These are phyloP conservation scores for Dictyostelium citrinum DNA, from an alignment of 78 protist genomes.

Conservation along the genomic window DNA sequence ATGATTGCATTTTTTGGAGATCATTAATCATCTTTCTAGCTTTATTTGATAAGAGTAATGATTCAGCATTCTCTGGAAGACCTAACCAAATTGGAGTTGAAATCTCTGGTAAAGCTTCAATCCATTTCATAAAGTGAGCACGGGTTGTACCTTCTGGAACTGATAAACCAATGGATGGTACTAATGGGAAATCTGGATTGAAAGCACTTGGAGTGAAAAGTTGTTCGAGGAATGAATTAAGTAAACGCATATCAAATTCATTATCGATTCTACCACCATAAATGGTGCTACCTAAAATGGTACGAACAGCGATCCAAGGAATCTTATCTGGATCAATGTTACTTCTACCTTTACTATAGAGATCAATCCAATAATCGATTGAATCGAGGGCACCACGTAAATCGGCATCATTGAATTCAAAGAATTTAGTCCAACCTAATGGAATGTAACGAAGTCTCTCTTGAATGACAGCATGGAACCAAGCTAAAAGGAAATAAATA, in stretches of 20 bases:
- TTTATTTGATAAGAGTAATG: constrained; percentile 70
- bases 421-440: constrained; percentile 95
- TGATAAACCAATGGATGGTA: constrained; percentile 14
- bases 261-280: constrained; percentile 97
- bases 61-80: constrained; percentile 89
- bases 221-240: constrained; percentile 84
- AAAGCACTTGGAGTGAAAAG: constrained; percentile 80
- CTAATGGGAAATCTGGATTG: constrained; percentile 67
- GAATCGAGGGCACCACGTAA: constrained; percentile 89
- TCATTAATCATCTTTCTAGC: constrained; percentile 24
- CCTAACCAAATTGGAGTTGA: constrained; percentile 94
- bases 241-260: constrained; percentile 91
- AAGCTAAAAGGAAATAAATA: constrained; percentile 93
- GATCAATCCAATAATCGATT: constrained; percentile 95
- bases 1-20: constrained; percentile 55
- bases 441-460: constrained; percentile 97
- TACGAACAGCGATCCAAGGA: constrained; percentile 93
- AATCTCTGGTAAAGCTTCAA: constrained; percentile 68
- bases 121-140: constrained; percentile 82
- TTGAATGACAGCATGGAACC: constrained; percentile 95
- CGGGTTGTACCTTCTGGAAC: constrained; percentile 75
- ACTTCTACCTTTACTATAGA: constrained; percentile 47
- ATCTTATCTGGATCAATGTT: constrained; percentile 83
- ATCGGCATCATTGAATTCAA: constrained; percentile 96
- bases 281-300: constrained; percentile 78